Base-by-base conservation (phyloP, 2,329 filamentous ascomycete genomes). In the Teratosphaeria viscida region DNA sequence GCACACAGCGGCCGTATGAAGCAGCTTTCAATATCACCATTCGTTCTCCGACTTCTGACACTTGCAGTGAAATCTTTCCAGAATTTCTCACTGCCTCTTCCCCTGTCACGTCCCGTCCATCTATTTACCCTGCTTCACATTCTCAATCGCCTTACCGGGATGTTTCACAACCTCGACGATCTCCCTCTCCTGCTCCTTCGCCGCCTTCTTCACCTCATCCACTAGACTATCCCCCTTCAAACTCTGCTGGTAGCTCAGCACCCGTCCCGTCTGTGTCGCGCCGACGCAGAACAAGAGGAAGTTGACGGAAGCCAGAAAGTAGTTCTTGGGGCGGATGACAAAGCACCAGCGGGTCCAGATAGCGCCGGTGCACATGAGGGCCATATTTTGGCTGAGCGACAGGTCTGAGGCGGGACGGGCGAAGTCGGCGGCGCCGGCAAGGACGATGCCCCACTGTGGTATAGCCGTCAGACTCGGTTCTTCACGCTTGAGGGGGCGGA, bases 341-440 rank as follows among this genome's bases (percentile, higher is more conserved):
- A 97, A 82, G 82, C 94, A 99, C 94, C 94, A 99, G 67, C 94
- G 85, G 54, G 94, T 99, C 94, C 94, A 99, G 82, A 99, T 99
- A 65, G 88, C 77, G 66, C 94, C 94, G 10, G 94, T 99, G 68
- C 86, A 86, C 72, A 90, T 94, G 67, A 99, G 83, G 61, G 94
- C 92, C 56, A 81, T 81, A 79, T 97, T 99, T 78, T 96, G 92
- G 34, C 89, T 94, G 63, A 96, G 80, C 49, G 92, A 96, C 67
- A 99, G 89, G 76, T 91, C 90, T 75, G 95, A 89, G 64, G 89
- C 90, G 35, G 94, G 94, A 67, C 94, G 91, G 63, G 86, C 82
- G 74, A 99, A 89, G 79, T 99, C 94, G 68, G 90, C 87, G 73
- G 95, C 83, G 72, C 94, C 94, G 67, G 94, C 90, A 66, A 97